These are phyloP conservation scores for Torrubiellomyces zombiae DNA, from an alignment of 2,329 filamentous ascomycete genomes.

Conservation along the genomic window DNA sequence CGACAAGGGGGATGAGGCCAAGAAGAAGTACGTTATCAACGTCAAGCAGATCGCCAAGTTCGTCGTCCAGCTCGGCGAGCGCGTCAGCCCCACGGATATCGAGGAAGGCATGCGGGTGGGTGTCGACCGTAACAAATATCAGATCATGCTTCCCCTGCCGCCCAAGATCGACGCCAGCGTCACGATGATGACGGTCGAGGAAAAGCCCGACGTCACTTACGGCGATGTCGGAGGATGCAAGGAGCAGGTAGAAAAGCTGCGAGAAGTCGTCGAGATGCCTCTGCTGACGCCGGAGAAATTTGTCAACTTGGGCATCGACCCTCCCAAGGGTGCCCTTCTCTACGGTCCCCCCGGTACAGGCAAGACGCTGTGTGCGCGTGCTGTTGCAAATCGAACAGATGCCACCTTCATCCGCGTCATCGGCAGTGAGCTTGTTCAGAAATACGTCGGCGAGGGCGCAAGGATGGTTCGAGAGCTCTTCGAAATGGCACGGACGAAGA, in stretches of 20 bases:
- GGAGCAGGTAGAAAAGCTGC: slow-evolving; percentile 97
- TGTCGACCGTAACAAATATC: slow-evolving; percentile 97
- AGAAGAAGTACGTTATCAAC: slow-evolving; percentile 99
- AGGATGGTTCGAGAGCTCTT: slow-evolving; percentile 98
- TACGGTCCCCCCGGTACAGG: slow-evolving; percentile 97
- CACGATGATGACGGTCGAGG: slow-evolving; percentile 99
- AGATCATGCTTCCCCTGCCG: slow-evolving; percentile 88
- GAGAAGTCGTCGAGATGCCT: slow-evolving; percentile 98
- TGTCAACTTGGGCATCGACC: slow-evolving; percentile 96
- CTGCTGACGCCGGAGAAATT: slow-evolving; percentile 91
- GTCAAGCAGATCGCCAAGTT: slow-evolving; percentile 99
- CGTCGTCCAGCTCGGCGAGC: slow-evolving; percentile 91
- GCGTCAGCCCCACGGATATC: slow-evolving; percentile 95
- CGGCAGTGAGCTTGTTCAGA: slow-evolving; percentile 92
- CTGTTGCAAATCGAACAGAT: slow-evolving; percentile 93
- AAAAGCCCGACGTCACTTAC: slow-evolving; percentile 98
- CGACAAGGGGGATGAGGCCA: slow-evolving; percentile 79
- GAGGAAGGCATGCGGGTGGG: slow-evolving; percentile 98
- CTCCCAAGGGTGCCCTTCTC: slow-evolving; percentile 88
- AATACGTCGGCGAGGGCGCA: slow-evolving; percentile 96
- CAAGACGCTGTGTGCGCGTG: slow-evolving; percentile 94
- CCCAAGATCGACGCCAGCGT: slow-evolving; percentile 98
- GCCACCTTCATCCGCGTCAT: slow-evolving; percentile 98
- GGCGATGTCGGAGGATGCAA: slow-evolving; percentile 98
- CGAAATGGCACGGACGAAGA: slow-evolving; percentile 98